Evolutionary conservation across 1,139 yeast species (phyloP), one percentile per base, ranked within the genome.

Genomic region (Suhomyces atakaporum): DNA sequence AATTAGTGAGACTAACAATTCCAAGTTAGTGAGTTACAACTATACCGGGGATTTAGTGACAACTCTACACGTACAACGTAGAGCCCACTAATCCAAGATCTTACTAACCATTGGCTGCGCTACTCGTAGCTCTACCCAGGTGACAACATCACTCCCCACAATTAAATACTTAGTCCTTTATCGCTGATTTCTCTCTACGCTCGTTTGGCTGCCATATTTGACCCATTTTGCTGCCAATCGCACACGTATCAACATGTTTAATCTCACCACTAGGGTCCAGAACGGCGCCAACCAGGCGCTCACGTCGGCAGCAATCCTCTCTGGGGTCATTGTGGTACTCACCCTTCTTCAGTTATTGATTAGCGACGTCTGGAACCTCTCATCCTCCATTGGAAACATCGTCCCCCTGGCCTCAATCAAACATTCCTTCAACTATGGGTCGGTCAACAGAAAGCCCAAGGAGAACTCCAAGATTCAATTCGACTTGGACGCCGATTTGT

Each of bases 381-480:
- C 78, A n/a, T 52, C 72, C 1, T 44, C 74, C 10, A 60, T 69
- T 10, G 49, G 67, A 33, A 64, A 75, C 34, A 62, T 69, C 36
- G 53, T 50, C 35, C 63, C 76, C n/a, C 50, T 58, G 20, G 70
- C 74, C 16, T 68, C 69, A 40, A 44, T 78, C 30, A 84, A 83
- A 56, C 73, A 73, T 45, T 80, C 92, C 32, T 79, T 86, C 53
- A 75, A 80, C 43, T 86, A 77, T 51, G 96, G 97, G 1, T 80
- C 95, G 2, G 62, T 65, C 3, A 74, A 75, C 43, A 78, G 84
- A 31, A 76, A 75, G 44, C 82, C 89, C 29, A 90, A 87, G 63
- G 97, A 92, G 53, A 89, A 89, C 56, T 75, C 84, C 38, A 77
- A 77, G 52, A 62, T 89, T 29, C 65, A 64, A 12, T 89, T 90